Evolutionary conservation across 331 rosid genomes (phyloP).

Genomic region (Stylosanthes scabra): DNA sequence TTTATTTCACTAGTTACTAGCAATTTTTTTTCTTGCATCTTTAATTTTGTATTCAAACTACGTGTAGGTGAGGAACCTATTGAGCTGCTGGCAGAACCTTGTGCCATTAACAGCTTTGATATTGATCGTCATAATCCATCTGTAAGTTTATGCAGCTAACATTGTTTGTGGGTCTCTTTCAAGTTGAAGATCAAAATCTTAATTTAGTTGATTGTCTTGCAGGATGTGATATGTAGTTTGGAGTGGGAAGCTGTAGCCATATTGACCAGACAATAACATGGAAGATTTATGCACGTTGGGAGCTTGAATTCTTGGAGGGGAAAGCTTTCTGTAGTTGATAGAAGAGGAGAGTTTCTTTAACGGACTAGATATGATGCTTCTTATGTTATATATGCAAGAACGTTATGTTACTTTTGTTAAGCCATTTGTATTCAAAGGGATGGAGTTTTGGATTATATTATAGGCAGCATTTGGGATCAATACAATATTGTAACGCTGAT

Average conservation of each 20-base stretch:
- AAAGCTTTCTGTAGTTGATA: slow-evolving; percentile 22
- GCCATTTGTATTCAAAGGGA: slow-evolving; percentile 36
- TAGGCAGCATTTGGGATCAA: slow-evolving; percentile 18
- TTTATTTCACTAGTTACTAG: background rate
- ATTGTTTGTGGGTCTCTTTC: slow-evolving; percentile 12
- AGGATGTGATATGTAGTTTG: slow-evolving; percentile 90
- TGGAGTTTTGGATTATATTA: slow-evolving; percentile 29
- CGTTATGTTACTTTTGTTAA: slow-evolving; percentile 30
- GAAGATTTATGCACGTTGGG: slow-evolving; percentile 2
- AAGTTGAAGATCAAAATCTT: slow-evolving; percentile 23
- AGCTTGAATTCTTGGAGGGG: slow-evolving; percentile 26
- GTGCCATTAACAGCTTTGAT: slow-evolving; percentile 93
- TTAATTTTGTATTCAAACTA: slow-evolving; percentile 28
- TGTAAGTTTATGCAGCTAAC: slow-evolving; percentile 52
- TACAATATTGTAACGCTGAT: background rate
- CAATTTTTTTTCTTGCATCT: slow-evolving; percentile 19
- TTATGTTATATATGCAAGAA: slow-evolving; percentile 10
- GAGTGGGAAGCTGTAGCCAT: slow-evolving; percentile 97
- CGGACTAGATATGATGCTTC: slow-evolving; percentile 1
- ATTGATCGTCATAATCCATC: slow-evolving; percentile 79
- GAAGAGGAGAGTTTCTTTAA: slow-evolving; percentile 28
- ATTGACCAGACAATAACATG: slow-evolving; percentile 60
- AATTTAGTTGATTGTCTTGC: slow-evolving; percentile 41
- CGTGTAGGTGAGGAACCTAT: slow-evolving; percentile 73
- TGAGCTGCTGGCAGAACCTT: slow-evolving; percentile 90